A percentile compares a stretch with the other conserved stretches of the same genome.
Conservation (phyloP, 179 eudicot genomes). For the Beta lomatogona region DNA sequence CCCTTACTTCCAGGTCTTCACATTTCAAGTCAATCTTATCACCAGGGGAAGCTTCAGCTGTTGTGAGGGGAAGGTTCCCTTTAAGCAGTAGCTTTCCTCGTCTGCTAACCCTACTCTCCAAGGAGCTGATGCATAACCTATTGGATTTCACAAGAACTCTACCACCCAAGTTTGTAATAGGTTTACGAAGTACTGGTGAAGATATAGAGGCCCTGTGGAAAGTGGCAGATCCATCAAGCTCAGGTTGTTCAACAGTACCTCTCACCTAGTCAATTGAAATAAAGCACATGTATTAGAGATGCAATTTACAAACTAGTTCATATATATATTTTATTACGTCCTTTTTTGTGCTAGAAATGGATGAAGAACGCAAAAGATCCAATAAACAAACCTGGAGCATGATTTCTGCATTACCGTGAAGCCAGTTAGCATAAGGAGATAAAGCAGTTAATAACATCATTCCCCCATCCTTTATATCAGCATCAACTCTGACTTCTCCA, state of each 20-base stretch:
- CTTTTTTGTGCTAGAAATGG: neutral
- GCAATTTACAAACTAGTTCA: neutral
- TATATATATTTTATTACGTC: neutral
- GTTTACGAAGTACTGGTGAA: conserved; percentile 94
- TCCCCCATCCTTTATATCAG: conserved; percentile 99
- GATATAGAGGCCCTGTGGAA: conserved; percentile 96
- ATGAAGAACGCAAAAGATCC: neutral
- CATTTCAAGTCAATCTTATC: conserved; percentile 97
- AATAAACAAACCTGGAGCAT: conserved; percentile 74
- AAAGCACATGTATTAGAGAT: conserved; percentile 30
- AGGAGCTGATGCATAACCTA: conserved; percentile 76
- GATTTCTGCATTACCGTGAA: conserved; percentile 92
- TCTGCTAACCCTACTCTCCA: conserved; percentile 96
- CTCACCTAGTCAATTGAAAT: conserved; percentile 64
- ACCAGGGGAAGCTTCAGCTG: conserved; percentile 73
- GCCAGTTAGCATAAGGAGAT: conserved; percentile 97
- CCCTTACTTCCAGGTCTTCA: conserved; percentile 91
- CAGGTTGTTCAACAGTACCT: conserved; percentile 98
- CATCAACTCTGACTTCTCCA: conserved; percentile 99
- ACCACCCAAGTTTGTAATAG: conserved; percentile 91
- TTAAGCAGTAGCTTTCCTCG: conserved; percentile 84
- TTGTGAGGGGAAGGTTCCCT: conserved; percentile 87
- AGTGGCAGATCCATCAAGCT: conserved; percentile 95
- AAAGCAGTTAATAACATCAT: conserved; percentile 96
- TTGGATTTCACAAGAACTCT: conserved; percentile 87